phyloP scores from a whole-genome alignment of 2,329 filamentous ascomycete species.

The Periconia sp. region DNA sequence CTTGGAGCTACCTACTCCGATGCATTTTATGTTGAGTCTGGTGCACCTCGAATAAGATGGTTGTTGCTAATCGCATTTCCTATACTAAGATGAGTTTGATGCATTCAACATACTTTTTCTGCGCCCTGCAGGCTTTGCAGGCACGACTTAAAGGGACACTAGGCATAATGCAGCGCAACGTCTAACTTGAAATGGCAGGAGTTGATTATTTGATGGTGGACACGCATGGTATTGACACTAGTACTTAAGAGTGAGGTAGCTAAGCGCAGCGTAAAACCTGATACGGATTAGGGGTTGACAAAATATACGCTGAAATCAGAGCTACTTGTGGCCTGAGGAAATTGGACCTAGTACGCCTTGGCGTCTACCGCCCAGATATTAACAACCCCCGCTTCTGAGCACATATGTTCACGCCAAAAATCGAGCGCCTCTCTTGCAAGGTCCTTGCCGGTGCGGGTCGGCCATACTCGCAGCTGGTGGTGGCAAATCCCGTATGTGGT shows the following conservation, averaged over 20 bases:
- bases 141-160: background rate
- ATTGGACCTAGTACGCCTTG: too few relatives aligned
- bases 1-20: too few relatives aligned
- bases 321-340: too few relatives aligned
- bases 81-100: background rate
- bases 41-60: background rate
- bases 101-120: background rate
- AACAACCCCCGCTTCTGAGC: too few relatives aligned
- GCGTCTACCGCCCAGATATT: too few relatives aligned
- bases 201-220: background rate
- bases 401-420: too few relatives aligned
- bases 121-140: background rate
- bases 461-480: too few relatives aligned
- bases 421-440: too few relatives aligned
- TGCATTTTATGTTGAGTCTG: background rate
- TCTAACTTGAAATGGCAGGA: background rate
- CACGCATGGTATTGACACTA: background rate
- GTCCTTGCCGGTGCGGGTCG: too few relatives aligned
- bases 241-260: background rate
- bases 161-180: background rate
- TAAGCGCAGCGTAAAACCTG: background rate
- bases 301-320: too few relatives aligned
- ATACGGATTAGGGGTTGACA: background rate
- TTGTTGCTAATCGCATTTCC: background rate
- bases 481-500: too few relatives aligned